phyloP scores from a whole-genome alignment of 2,329 filamentous ascomycete species.

The Emmonsiellopsis sp. region DNA sequence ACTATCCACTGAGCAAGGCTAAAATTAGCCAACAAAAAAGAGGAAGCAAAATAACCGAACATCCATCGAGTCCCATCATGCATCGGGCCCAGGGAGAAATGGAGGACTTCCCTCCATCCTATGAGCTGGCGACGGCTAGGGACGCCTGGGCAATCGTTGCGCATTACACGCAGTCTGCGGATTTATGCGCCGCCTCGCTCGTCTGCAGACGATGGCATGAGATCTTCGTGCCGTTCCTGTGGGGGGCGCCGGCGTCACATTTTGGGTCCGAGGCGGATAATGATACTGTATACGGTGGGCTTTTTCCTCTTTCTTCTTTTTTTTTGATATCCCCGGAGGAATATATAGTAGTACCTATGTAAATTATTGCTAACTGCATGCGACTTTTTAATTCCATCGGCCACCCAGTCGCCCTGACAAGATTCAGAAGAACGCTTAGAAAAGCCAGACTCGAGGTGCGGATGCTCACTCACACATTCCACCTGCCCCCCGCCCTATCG shows the following conservation, averaged over 20 bases:
- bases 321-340: background rate
- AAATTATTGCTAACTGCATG: background rate
- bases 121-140: conserved; percentile 45
- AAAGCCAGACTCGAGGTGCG: conserved; percentile 44
- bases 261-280: conserved; percentile 45
- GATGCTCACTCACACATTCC: conserved; percentile 51
- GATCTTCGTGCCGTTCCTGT: conserved; percentile 50
- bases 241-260: conserved; percentile 54
- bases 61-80: too few relatives aligned
- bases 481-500: conserved; percentile 50
- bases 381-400: background rate
- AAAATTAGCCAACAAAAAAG: too few relatives aligned
- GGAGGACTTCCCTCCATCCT: conserved; percentile 52
- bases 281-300: conserved; percentile 47
- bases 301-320: background rate
- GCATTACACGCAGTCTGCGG: conserved; percentile 45
- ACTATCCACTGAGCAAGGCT: too few relatives aligned
- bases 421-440: conserved; percentile 48
- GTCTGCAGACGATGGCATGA: conserved; percentile 50
- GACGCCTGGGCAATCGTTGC: conserved; percentile 49
- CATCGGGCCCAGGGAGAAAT: conserved; percentile 22
- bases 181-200: conserved; percentile 46
- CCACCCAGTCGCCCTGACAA: conserved; percentile 45
- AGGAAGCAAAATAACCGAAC: too few relatives aligned
- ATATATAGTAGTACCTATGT: background rate